Percentiles rank a stretch among this genome's conserved stretches.
Evolutionary conservation across 441 rosid genomes (phyloP).

Genomic region (Erodium chrysanthum): DNA sequence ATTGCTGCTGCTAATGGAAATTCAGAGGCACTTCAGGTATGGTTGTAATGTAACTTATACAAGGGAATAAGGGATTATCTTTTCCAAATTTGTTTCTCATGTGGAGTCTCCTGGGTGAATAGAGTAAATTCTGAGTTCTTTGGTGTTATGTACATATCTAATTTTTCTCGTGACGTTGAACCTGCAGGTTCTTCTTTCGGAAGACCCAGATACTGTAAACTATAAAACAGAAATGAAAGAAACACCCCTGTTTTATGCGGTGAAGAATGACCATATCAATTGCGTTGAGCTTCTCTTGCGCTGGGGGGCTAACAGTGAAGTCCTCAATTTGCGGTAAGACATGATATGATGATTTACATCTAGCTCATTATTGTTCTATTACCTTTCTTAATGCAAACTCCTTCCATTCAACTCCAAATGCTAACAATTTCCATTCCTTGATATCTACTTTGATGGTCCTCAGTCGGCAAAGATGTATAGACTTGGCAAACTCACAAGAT

Average conservation of each 20-base stretch:
- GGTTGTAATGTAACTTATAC: constrained; percentile 8
- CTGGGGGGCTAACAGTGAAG: constrained; percentile 61
- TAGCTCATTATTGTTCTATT: constrained; percentile 3
- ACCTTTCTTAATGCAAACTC: constrained; percentile 11
- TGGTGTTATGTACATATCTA: constrained; percentile 6
- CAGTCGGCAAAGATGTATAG: constrained; percentile 73
- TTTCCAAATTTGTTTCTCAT: constrained; percentile 3
- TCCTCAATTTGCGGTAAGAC: constrained; percentile 69
- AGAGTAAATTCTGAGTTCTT: neutral
- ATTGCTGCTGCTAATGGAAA: constrained; percentile 74
- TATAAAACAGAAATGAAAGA: constrained; percentile 54
- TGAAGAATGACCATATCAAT: constrained; percentile 53
- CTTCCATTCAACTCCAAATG: constrained; percentile 16
- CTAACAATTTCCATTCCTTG: constrained; percentile 15
- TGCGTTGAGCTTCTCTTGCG: constrained; percentile 68
- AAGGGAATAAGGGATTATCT: neutral
- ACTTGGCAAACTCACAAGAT: constrained; percentile 73
- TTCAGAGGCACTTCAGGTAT: constrained; percentile 57
- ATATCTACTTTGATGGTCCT: constrained; percentile 13
- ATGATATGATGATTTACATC: constrained; percentile 15
- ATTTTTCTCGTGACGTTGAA: constrained; percentile 18
- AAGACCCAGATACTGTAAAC: constrained; percentile 46
- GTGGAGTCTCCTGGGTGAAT: neutral
- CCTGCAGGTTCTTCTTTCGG: constrained; percentile 40
- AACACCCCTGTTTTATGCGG: constrained; percentile 84